Percentiles rank a stretch among this genome's conserved stretches.
These are phyloP conservation scores for Tetrastigma voinierianum DNA, from an alignment of 164 flowering plant species.

Conservation along the genomic window DNA sequence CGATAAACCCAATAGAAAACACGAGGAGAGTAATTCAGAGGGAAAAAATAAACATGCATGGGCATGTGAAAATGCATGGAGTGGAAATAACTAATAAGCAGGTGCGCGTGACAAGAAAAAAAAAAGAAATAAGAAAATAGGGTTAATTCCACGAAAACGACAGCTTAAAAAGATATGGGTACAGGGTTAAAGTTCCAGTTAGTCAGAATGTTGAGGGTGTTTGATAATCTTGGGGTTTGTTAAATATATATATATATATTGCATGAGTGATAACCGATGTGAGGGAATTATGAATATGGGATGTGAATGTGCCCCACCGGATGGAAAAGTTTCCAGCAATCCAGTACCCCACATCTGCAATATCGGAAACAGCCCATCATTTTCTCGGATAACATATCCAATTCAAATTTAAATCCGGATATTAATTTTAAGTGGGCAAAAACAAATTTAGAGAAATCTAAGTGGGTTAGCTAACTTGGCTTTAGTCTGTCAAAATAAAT, in stretches of 20 bases:
- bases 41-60: constrained; percentile 15
- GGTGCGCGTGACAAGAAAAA: constrained; percentile 21
- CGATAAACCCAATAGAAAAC: no score
- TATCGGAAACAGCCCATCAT: constrained; percentile 6
- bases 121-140: not conserved
- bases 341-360: not conserved
- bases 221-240: not conserved
- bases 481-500: constrained; percentile 25
- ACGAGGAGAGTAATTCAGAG: not conserved
- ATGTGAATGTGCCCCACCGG: not conserved
- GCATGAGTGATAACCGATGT: no score
- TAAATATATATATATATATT: not conserved
- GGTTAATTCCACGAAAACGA: constrained; percentile 13
- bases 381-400: not conserved
- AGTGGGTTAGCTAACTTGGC: constrained; percentile 28
- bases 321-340: not conserved
- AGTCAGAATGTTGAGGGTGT: not conserved
- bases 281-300: no score
- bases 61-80: not conserved
- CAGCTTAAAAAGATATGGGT: constrained; percentile 14
- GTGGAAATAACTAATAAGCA: constrained; percentile 10
- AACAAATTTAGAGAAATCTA: constrained; percentile 9
- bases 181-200: not conserved
- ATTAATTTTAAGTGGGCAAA: not conserved
- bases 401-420: constrained; percentile 3